Evolutionary conservation across 1,284 basidiomycete species (phyloP), one percentile per base, ranked within the genome.

Genomic region (Ganoderma sinense): DNA sequence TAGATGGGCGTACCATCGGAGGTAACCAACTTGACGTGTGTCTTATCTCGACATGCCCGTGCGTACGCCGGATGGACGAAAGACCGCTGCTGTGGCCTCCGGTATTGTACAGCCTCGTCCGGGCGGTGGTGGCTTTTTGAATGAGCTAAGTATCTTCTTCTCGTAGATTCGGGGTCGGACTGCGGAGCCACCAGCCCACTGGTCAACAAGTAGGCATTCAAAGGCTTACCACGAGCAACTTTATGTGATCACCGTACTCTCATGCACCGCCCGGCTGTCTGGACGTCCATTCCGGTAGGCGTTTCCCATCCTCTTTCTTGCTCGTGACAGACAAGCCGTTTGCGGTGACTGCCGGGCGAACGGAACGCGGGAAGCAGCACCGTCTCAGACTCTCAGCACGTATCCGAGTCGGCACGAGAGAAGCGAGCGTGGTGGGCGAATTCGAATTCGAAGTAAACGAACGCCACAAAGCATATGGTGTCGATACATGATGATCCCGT

Each of bases 321-420:
- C 45, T 48, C 20, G 45, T 48, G 45, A 23, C 53, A n/a, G n/a
- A 26, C 7, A 51, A 16, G 31, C 40, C 55, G 58, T 68, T 56
- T 55, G 36, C 10, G 53, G 53, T 48, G 43, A 39, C 60, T 51
- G 69, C 65, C 62, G 48, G 23, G 2, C 48, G 61, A 56, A 61
- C 65, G 41, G 59, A 64, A 48, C 31, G 33, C 51, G 66, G 59
- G 41, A 39, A 66, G 18, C 48, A 51, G n/a, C 36, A 39, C 36
- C 11, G 36, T n/a, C n/a, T n/a, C n/a, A n/a, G n/a, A n/a, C n/a
- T n/a, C n/a, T n/a, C n/a, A n/a, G n/a, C n/a, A n/a, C n/a, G n/a
- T n/a, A n/a, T n/a, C n/a, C n/a, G n/a, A n/a, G n/a, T 56, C 20
- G 45, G n/a, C 56, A 33, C 56, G 31, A 59, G 23, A 33, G 26